These are phyloP conservation scores for Neurospora sp. DNA, from an alignment of 2,329 filamentous ascomycete genomes.

Conservation along the genomic window DNA sequence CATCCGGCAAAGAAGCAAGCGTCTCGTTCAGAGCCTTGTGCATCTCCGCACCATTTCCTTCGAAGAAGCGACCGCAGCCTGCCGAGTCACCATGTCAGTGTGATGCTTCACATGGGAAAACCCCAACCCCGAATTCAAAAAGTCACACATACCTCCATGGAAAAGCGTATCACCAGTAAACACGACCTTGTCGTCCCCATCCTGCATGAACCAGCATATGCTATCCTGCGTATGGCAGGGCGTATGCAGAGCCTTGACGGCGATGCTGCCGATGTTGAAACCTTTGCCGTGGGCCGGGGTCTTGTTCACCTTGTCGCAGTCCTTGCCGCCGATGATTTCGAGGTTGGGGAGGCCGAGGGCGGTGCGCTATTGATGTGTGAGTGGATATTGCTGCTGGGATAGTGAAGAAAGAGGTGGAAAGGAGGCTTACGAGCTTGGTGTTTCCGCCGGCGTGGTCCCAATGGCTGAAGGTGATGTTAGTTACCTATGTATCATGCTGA, in stretches of 20 bases:
- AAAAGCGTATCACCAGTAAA: slow-evolving; percentile 97
- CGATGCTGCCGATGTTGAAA: slow-evolving; percentile 77
- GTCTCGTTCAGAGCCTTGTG: slow-evolving; percentile 82
- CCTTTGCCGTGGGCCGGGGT: slow-evolving; percentile 66
- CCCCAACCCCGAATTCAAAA: no score
- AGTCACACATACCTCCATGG: slow-evolving; percentile 56
- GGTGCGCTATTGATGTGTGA: slow-evolving; percentile 12
- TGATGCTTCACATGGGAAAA: no score
- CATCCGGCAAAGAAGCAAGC: slow-evolving; percentile 69
- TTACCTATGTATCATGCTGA: not conserved
- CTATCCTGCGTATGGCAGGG: slow-evolving; percentile 98
- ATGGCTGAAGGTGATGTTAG: slow-evolving; percentile 48
- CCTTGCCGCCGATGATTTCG: slow-evolving; percentile 76
- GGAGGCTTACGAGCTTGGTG: slow-evolving; percentile 56
- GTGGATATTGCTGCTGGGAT: not conserved
- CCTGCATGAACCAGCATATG: slow-evolving; percentile 89
- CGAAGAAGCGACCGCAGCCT: slow-evolving; percentile 95
- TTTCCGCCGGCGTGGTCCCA: slow-evolving; percentile 94
- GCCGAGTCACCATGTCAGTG: not conserved
- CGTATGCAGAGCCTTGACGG: slow-evolving; percentile 81
- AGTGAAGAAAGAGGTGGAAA: not conserved
- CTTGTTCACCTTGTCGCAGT: slow-evolving; percentile 70
- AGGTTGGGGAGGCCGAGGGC: slow-evolving; percentile 49
- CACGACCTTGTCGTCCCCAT: slow-evolving; percentile 63
- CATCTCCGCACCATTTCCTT: slow-evolving; percentile 85